phyloP scores from a whole-genome alignment of 2,329 filamentous ascomycete genomes.

The Hypoxylon sp. region DNA sequence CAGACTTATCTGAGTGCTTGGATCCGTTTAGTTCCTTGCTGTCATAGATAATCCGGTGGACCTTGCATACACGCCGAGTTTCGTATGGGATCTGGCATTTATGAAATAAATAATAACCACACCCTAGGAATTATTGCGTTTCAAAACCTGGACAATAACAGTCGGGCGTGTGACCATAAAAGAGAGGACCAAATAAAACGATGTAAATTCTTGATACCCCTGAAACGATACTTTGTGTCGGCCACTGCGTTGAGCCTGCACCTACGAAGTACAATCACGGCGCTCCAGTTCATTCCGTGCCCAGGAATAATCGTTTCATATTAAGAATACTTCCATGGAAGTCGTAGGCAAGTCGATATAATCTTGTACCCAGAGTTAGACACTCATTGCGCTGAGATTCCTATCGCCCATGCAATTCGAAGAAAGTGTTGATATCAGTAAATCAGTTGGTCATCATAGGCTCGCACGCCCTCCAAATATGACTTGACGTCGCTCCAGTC shows the following conservation, averaged over 20 bases:
- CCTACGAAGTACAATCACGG: too few species aligned
- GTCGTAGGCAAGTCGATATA: not conserved
- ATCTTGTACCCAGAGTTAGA: too few species aligned
- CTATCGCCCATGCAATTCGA: conserved; percentile 12
- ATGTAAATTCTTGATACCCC: too few species aligned
- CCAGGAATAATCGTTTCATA: not conserved
- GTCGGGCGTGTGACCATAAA: too few species aligned
- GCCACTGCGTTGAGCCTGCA: too few species aligned
- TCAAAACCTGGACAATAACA: too few species aligned
- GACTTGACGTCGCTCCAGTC: conserved; percentile 56
- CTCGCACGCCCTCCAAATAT: conserved; percentile 59
- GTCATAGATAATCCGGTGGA: conserved; percentile 2
- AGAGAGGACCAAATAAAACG: too few species aligned
- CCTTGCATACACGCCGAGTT: not conserved
- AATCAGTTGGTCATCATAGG: conserved; percentile 59
- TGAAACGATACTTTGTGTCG: too few species aligned
- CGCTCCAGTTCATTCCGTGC: not conserved
- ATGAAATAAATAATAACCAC: too few species aligned
- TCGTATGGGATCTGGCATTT: too few species aligned
- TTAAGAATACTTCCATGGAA: not conserved
- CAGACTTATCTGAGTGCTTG: conserved; percentile 7
- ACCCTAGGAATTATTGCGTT: too few species aligned
- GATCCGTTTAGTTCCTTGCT: conserved; percentile 10
- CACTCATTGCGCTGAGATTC: conserved; percentile 20
- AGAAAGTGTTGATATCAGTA: conserved; percentile 48